Evolutionary conservation across 352 stramenopile genomes (phyloP).

Genomic region (Blastocystis sp.): DNA sequence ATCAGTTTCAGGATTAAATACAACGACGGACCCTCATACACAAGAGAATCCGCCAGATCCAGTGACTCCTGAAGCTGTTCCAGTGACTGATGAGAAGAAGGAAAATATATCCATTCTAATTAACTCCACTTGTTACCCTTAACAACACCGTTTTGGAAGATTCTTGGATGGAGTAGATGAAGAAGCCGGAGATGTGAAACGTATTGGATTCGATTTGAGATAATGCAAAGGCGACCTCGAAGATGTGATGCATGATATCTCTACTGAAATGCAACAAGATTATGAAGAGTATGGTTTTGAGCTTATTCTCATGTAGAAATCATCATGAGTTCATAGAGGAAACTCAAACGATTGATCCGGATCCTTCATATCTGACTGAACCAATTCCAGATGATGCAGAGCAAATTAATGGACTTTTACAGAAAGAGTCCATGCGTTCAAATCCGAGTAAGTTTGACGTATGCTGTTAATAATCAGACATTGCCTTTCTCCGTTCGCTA

Average conservation of each 20-base stretch:
- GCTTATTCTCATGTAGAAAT: too few relatives aligned
- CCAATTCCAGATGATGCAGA: neutral
- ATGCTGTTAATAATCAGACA: neutral
- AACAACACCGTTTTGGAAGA: slow-evolving; percentile 44
- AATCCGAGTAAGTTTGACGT: neutral
- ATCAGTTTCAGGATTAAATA: neutral
- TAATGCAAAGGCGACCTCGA: neutral
- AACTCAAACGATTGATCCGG: neutral
- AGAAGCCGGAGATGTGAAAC: neutral
- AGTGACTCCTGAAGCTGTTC: neutral
- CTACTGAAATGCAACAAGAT: slow-evolving; percentile 3
- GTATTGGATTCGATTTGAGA: neutral
- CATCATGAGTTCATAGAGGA: neutral
- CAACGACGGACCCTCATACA: neutral
- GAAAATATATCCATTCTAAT: slow-evolving; percentile 53
- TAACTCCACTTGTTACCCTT: neutral
- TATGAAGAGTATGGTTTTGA: too few relatives aligned
- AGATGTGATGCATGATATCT: slow-evolving; percentile 59
- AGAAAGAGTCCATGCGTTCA: neutral
- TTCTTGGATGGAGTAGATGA: slow-evolving; percentile 32
- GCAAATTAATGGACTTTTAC: neutral
- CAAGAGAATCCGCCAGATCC: neutral
- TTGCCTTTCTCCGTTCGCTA: neutral
- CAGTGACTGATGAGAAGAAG: slow-evolving; percentile 21
- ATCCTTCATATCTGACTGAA: slow-evolving; percentile 9